A percentile compares a stretch with the other conserved stretches of the same genome.
These are phyloP conservation scores for Gracilaria domingensis DNA, from an alignment of 23 red algal species.

Conservation along the genomic window DNA sequence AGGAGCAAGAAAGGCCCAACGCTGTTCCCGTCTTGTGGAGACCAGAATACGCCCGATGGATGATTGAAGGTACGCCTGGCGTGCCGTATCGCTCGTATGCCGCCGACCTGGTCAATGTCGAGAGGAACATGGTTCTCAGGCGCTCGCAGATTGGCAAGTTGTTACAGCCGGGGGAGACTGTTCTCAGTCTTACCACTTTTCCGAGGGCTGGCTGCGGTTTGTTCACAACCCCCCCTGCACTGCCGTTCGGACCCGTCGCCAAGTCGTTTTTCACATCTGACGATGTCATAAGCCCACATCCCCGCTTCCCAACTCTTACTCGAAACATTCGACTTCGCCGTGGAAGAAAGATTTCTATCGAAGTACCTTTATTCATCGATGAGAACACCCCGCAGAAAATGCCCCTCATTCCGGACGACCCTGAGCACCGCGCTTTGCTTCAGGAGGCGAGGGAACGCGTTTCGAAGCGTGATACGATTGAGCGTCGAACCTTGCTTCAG, in stretches of 20 bases:
- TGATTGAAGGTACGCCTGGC: constrained; percentile 99
- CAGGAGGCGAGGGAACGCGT: constrained; percentile 13
- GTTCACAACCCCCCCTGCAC: constrained; percentile 66
- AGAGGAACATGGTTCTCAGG: constrained; percentile 96
- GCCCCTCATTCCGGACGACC: constrained; percentile 58
- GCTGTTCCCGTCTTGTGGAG: constrained; percentile 92
- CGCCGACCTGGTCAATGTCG: constrained; percentile 88
- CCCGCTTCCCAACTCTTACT: constrained; percentile 94
- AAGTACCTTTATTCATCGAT: constrained; percentile 89
- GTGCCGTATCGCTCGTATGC: constrained; percentile 91
- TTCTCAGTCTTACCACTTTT: constrained; percentile 86
- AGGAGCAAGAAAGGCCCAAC: constrained; percentile 76
- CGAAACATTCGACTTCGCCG: constrained; percentile 94
- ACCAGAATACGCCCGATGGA: constrained; percentile 99
- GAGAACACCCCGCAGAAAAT: constrained; percentile 59
- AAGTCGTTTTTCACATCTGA: constrained; percentile 89
- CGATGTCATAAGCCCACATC: constrained; percentile 96
- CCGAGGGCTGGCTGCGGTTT: constrained; percentile 80
- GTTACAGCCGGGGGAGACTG: constrained; percentile 58
- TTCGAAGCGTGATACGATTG: neutral
- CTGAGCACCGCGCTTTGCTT: constrained; percentile 26
- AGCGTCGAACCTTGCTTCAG: neutral
- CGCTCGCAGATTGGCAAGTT: constrained; percentile 78
- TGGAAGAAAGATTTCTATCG: constrained; percentile 86
- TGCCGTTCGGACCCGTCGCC: constrained; percentile 78